These are phyloP conservation scores for Trypanosoma cruzi DNA, from an alignment of 208 protist species.

Conservation along the genomic window DNA sequence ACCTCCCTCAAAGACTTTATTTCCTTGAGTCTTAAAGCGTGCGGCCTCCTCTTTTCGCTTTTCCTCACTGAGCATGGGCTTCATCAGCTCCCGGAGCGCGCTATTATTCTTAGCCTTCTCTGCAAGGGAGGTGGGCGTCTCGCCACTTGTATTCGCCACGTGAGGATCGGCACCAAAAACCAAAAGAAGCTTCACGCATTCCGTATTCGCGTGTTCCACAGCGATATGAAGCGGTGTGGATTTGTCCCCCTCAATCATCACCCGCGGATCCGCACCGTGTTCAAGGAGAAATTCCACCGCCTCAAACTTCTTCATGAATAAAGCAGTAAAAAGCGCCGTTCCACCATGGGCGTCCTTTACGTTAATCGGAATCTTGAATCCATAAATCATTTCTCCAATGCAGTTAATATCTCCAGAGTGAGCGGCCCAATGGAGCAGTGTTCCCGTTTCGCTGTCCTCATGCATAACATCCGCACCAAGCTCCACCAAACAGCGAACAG, in stretches of 20 bases:
- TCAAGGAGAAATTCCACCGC: slow-evolving; percentile 88
- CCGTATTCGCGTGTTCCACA: slow-evolving; percentile 72
- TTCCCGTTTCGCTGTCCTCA: slow-evolving; percentile 60
- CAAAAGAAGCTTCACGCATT: slow-evolving; percentile 71
- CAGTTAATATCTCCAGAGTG: slow-evolving; percentile 77
- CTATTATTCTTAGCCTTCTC: slow-evolving; percentile 45
- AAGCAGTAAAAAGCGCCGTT: slow-evolving; percentile 81
- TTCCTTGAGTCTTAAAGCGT: slow-evolving; percentile 88
- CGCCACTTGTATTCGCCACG: slow-evolving; percentile 61
- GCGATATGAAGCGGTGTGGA: slow-evolving; percentile 89
- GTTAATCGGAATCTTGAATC: slow-evolving; percentile 78
- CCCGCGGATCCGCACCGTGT: slow-evolving; percentile 70
- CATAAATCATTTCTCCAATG: slow-evolving; percentile 80
- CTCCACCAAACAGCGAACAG: slow-evolving; percentile 58
- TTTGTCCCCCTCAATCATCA: slow-evolving; percentile 57
- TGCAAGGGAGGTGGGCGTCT: slow-evolving; percentile 60
- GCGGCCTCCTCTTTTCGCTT: slow-evolving; percentile 58
- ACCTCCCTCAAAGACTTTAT: slow-evolving; percentile 85
- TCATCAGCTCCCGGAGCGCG: slow-evolving; percentile 68
- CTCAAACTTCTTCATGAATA: slow-evolving; percentile 83
- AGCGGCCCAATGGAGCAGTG: slow-evolving; percentile 87
- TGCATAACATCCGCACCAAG: slow-evolving; percentile 60
- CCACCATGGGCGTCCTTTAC: slow-evolving; percentile 76
- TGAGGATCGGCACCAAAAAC: slow-evolving; percentile 66
- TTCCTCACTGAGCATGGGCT: slow-evolving; percentile 39